Conservation (phyloP, 1,139 yeast species). For the Wickerhamiella infanticola region DNA sequence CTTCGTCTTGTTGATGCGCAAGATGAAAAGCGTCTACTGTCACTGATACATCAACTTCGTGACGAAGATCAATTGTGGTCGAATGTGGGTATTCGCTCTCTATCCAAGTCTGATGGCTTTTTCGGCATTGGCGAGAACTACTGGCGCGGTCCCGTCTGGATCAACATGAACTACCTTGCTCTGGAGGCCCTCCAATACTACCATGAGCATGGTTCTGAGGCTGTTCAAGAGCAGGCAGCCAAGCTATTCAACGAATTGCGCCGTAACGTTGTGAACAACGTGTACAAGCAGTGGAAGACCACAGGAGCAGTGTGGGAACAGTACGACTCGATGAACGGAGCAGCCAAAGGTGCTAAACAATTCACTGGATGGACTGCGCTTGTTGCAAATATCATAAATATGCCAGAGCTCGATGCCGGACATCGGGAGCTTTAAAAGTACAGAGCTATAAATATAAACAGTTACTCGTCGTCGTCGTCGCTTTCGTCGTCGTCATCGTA, state of each 20-base stretch:
- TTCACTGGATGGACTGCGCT: conserved; percentile 92
- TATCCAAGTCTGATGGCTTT: conserved; percentile 49
- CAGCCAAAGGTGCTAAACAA: conserved; percentile 69
- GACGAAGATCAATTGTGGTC: conserved; percentile 70
- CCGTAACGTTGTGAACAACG: conserved; percentile 49
- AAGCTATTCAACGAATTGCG: conserved; percentile 45
- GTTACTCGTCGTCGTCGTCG: too few species aligned
- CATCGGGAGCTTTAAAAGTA: background rate
- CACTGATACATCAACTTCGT: conserved; percentile 39
- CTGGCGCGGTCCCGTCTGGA: conserved; percentile 95
- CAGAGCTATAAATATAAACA: background rate
- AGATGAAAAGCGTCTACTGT: conserved; percentile 33
- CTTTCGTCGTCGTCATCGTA: conserved; percentile 1
- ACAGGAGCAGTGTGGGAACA: conserved; percentile 90
- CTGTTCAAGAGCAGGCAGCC: conserved; percentile 26
- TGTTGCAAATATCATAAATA: conserved; percentile 63
- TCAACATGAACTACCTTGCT: conserved; percentile 72
- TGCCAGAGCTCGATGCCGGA: conserved; percentile 34
- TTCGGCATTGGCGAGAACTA: conserved; percentile 78
- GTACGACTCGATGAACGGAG: conserved; percentile 64
- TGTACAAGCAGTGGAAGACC: conserved; percentile 47
- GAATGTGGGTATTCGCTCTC: conserved; percentile 63
- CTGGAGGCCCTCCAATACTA: conserved; percentile 58
- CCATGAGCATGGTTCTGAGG: conserved; percentile 14
- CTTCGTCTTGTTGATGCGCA: conserved; percentile 46